These are phyloP conservation scores for Phytophthora pinifolia DNA, from an alignment of 352 stramenopile species.

Conservation along the genomic window DNA sequence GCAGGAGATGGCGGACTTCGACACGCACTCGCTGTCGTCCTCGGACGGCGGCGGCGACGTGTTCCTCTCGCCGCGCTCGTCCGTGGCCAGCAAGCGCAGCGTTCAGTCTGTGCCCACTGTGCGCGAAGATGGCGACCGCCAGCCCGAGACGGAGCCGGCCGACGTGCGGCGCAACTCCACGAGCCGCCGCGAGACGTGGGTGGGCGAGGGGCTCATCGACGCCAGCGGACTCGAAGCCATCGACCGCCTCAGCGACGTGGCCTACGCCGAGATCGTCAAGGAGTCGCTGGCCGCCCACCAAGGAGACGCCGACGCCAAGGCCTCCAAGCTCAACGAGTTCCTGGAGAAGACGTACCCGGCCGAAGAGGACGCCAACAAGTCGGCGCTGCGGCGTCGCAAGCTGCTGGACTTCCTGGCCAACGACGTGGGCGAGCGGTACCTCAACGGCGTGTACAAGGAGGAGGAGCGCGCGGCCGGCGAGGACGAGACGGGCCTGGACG, in stretches of 20 bases:
- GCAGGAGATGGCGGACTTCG: constrained; percentile 28
- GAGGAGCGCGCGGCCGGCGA: constrained; percentile 41
- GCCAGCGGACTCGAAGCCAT: constrained; percentile 50
- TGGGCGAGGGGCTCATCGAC: constrained; percentile 66
- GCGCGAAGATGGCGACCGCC: constrained; percentile 7
- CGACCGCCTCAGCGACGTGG: constrained; percentile 50
- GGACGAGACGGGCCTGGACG: constrained; percentile 24
- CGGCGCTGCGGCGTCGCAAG: constrained; percentile 55
- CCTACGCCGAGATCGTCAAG: constrained; percentile 35
- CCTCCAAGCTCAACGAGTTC: constrained; percentile 49
- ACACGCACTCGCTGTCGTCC: constrained; percentile 35
- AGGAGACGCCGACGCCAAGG: constrained; percentile 17
- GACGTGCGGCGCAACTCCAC: constrained; percentile 26
- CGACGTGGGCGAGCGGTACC: constrained; percentile 69
- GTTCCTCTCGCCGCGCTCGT: constrained; percentile 32
- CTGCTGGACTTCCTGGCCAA: constrained; percentile 74
- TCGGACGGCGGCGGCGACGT: constrained; percentile 33
- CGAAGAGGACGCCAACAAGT: constrained; percentile 22
- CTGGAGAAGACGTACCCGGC: constrained; percentile 40
- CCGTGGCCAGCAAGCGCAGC: constrained; percentile 30
- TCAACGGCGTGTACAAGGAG: constrained; percentile 72
- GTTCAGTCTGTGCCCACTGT: constrained; percentile 31
- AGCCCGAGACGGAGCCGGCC: constrained; percentile 25
- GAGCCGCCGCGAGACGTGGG: constrained; percentile 59
- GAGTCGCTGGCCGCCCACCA: constrained; percentile 19